Conservation (phyloP, 2,329 filamentous ascomycete species). For the Ceratocystis cacaofunesta region DNA sequence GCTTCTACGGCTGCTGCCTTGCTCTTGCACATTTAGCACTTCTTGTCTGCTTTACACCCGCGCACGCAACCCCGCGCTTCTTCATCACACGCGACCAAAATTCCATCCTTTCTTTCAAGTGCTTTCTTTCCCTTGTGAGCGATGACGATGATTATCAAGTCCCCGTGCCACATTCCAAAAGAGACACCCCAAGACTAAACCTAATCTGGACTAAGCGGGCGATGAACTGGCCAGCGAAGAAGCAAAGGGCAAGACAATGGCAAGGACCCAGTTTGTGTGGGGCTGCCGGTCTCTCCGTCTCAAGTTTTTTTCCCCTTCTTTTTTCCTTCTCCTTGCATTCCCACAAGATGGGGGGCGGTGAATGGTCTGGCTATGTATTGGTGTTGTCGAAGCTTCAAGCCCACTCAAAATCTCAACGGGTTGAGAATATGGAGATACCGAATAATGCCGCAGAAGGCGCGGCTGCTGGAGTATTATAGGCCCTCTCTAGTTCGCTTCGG, state of each 20-base stretch:
- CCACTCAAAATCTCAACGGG: neutral
- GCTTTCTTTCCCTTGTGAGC: neutral
- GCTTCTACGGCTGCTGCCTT: neutral
- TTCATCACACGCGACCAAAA: neutral
- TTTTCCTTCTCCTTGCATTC: neutral
- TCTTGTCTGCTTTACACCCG: neutral
- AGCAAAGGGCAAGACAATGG: neutral
- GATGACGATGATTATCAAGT: neutral
- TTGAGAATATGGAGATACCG: neutral
- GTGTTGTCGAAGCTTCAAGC: neutral
- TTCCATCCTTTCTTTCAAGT: neutral
- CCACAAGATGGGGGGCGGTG: neutral
- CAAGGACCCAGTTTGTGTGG: neutral
- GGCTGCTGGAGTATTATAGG: neutral
- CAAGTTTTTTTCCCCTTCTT: neutral
- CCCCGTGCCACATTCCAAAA: neutral
- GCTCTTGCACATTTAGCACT: neutral
- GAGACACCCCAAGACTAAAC: neutral
- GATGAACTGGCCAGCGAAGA: neutral
- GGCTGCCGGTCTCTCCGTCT: slow-evolving; percentile 2
- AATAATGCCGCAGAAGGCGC: neutral
- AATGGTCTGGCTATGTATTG: neutral
- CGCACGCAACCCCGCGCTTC: neutral
- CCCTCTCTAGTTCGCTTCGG: neutral
- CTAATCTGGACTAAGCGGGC: neutral